Evolutionary conservation across 179 eudicot species (phyloP).

Genomic region (Beta macrorhiza): DNA sequence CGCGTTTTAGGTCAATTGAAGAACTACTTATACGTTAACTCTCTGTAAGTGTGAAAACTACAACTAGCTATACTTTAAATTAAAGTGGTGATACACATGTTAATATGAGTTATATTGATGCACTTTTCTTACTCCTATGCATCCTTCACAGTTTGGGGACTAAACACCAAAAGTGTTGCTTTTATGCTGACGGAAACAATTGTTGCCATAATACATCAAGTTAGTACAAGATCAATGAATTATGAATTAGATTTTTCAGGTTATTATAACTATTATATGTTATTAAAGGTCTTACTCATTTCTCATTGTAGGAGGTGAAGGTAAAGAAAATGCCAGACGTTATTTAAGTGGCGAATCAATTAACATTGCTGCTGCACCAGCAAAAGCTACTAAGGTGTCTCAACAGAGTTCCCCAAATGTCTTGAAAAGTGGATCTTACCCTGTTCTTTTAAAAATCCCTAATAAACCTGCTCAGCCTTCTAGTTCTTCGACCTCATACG

Average conservation of each 20-base stretch:
- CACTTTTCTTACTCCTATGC: constrained; percentile 2
- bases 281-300: background rate
- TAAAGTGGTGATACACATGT: background rate
- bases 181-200: constrained; percentile 18
- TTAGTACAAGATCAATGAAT: constrained; percentile 22
- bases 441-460: constrained; percentile 17
- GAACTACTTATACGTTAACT: constrained; percentile 20
- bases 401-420: constrained; percentile 18
- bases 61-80: background rate
- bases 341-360: constrained; percentile 29
- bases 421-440: constrained; percentile 38
- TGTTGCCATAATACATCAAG: constrained; percentile 28
- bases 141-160: constrained; percentile 21
- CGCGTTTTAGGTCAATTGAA: constrained; percentile 26
- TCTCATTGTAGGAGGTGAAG: constrained; percentile 15
- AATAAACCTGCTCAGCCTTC: constrained; percentile 19
- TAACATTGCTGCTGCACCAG: constrained; percentile 36
- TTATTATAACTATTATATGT: background rate
- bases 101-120: background rate
- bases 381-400: constrained; percentile 5
- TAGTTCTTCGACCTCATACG: constrained; percentile 5
- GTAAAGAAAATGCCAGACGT: constrained; percentile 24
- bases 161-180: constrained; percentile 23
- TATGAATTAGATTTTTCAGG: background rate
- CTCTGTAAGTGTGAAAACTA: constrained; percentile 24